Evolutionary conservation across 2,329 filamentous ascomycete genomes (phyloP).

Genomic region (Xylariales sp.): DNA sequence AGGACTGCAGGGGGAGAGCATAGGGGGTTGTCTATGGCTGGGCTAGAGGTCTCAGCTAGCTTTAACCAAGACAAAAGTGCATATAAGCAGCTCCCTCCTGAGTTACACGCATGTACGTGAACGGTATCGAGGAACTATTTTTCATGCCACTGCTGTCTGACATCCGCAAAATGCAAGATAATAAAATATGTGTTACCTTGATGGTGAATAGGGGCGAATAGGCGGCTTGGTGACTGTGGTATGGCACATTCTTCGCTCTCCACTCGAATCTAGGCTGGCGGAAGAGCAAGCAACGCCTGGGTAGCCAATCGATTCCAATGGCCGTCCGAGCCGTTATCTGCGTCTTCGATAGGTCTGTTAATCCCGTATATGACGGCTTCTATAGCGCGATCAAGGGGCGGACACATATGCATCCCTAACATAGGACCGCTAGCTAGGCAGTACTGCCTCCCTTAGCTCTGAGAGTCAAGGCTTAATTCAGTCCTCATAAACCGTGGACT

Average conservation of each 20-base stretch:
- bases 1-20: not conserved
- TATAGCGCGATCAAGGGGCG: not conserved
- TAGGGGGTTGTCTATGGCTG: not conserved
- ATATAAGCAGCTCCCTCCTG: not conserved
- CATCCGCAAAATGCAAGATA: not conserved
- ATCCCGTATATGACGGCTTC: not conserved
- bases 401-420: not conserved
- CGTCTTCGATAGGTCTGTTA: not conserved
- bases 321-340: not conserved
- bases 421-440: not conserved
- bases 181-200: not conserved
- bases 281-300: not conserved
- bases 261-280: not conserved
- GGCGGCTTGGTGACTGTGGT: not conserved
- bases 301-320: not conserved
- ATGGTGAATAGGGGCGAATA: not conserved
- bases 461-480: not conserved
- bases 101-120: not conserved
- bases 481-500: not conserved
- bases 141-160: slow-evolving; percentile 7
- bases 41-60: slow-evolving; percentile 8
- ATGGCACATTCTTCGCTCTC: not conserved
- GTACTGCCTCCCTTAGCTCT: not conserved
- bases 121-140: not conserved
- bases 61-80: not conserved